These are phyloP conservation scores for Amniculicola lignicola DNA, from an alignment of 495 filamentous ascomycete genomes.

Conservation along the genomic window DNA sequence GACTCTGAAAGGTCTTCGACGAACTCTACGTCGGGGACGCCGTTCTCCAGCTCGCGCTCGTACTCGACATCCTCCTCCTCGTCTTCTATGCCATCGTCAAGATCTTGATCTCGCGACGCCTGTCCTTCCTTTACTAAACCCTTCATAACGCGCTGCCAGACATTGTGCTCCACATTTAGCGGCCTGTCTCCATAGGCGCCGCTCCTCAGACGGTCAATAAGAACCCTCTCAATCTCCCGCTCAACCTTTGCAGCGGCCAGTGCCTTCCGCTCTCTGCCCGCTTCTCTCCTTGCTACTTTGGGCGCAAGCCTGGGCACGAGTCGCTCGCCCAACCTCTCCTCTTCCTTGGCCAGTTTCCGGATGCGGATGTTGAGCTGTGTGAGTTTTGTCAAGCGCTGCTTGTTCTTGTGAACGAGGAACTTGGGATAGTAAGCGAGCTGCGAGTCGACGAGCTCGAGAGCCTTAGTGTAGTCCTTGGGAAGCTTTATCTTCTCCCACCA, in stretches of 20 bases:
- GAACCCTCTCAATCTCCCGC: conserved; percentile 89
- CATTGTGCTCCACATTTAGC: conserved; percentile 84
- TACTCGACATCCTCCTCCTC: conserved; percentile 70
- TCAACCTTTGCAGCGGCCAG: conserved; percentile 93
- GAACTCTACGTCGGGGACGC: conserved; percentile 79
- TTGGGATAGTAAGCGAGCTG: conserved; percentile 94
- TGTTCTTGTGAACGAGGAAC: conserved; percentile 93
- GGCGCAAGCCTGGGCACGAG: conserved; percentile 87
- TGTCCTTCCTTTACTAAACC: conserved; percentile 85
- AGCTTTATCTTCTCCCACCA: conserved; percentile 94
- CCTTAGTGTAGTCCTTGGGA: conserved; percentile 83
- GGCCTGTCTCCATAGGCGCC: conserved; percentile 95
- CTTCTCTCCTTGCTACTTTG: conserved; percentile 85
- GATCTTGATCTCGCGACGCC: conserved; percentile 78
- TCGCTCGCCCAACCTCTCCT: conserved; percentile 85
- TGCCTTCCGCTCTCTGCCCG: conserved; percentile 89
- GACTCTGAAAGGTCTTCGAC: conserved; percentile 61
- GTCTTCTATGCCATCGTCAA: conserved; percentile 80
- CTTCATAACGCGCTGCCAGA: conserved; percentile 96
- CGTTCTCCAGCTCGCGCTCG: conserved; percentile 66
- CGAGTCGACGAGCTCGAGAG: conserved; percentile 83
- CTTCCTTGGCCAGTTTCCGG: conserved; percentile 77
- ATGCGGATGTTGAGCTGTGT: conserved; percentile 90
- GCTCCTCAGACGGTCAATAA: conserved; percentile 85
- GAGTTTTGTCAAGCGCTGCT: conserved; percentile 90